phyloP scores from a whole-genome alignment of 129 eudicot genomes.

The Saussurea involucrata region DNA sequence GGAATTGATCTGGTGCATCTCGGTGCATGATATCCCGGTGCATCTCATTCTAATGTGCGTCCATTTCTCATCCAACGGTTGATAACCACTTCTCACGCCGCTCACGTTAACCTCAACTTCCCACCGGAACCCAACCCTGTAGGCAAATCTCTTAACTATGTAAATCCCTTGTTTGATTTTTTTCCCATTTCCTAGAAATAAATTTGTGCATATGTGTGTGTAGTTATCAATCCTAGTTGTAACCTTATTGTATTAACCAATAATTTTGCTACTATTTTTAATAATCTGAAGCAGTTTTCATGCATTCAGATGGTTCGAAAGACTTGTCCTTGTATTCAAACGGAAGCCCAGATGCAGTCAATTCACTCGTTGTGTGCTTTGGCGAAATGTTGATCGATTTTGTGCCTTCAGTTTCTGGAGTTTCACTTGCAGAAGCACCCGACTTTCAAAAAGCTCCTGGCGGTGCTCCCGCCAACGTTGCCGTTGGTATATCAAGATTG shows the following conservation, averaged over 20 bases:
- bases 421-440: conserved; percentile 89
- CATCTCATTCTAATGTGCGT: no score
- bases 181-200: neutral
- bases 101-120: neutral
- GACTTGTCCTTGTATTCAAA: conserved; percentile 22
- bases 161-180: neutral
- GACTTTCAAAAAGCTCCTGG: conserved; percentile 85
- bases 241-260: neutral
- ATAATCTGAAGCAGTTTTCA: neutral
- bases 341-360: conserved; percentile 11
- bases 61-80: no score
- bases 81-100: neutral
- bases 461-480: conserved; percentile 97
- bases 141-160: neutral
- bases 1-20: no score
- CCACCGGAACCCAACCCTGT: no score
- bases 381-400: conserved; percentile 92
- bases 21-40: no score
- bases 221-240: neutral
- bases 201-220: neutral
- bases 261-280: neutral
- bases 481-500: conserved; percentile 69
- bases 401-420: conserved; percentile 77
- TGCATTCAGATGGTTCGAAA: conserved; percentile 21
- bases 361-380: conserved; percentile 48